Evolutionary conservation across 2,329 filamentous ascomycete species (phyloP).

Genomic region (Lasiodiplodia sp.): DNA sequence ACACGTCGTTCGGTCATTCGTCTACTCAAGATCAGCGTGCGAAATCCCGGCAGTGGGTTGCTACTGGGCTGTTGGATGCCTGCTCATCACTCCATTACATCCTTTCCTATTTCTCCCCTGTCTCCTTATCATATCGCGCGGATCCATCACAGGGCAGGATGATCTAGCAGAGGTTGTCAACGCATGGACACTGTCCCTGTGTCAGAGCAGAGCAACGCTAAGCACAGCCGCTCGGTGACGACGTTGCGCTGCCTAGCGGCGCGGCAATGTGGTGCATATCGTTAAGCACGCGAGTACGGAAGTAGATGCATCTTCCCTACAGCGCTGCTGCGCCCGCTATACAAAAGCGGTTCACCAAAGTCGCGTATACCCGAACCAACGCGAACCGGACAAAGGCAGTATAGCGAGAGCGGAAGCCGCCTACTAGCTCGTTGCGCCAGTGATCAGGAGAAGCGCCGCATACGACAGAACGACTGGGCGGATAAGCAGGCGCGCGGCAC

Average conservation of each 20-base stretch:
- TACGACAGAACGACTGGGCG: background rate
- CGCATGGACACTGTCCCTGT: background rate
- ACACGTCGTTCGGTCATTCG: background rate
- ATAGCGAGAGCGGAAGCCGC: background rate
- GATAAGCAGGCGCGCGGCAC: constrained; percentile 9
- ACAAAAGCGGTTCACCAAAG: background rate
- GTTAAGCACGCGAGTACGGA: background rate
- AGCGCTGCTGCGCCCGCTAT: background rate
- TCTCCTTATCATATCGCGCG: background rate
- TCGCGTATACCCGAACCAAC: background rate
- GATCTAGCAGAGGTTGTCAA: background rate
- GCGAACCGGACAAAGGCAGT: background rate
- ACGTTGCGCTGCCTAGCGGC: background rate
- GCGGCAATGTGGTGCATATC: background rate
- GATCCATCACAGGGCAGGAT: background rate
- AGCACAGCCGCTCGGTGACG: background rate
- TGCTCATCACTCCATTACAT: background rate
- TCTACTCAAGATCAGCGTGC: background rate
- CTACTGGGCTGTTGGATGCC: background rate
- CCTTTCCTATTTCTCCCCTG: background rate
- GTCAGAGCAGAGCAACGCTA: constrained; percentile 10
- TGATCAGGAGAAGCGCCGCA: background rate
- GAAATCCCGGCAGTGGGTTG: background rate
- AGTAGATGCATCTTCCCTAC: background rate
- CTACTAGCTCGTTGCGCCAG: background rate